A percentile compares a stretch with the other conserved stretches of the same genome.
Evolutionary conservation across 2,329 filamentous ascomycete species (phyloP).

Genomic region (Apiospora koreana): DNA sequence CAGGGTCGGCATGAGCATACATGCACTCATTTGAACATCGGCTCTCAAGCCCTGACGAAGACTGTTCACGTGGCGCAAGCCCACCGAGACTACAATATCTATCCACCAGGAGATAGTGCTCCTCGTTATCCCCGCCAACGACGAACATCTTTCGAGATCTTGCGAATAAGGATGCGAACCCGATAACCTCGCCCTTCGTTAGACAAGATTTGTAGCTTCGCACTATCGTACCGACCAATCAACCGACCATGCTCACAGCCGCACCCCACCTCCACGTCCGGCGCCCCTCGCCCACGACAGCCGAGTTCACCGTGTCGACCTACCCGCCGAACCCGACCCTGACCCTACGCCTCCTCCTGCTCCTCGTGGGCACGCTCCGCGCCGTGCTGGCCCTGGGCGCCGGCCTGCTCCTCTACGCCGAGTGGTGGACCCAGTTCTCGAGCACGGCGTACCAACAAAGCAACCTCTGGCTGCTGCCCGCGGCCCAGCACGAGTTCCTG

Average conservation of each 20-base stretch:
- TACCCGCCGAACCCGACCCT: constrained; percentile 54
- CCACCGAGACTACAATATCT: neutral
- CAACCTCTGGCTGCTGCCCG: constrained; percentile 24
- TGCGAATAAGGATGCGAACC: neutral
- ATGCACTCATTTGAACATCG: neutral
- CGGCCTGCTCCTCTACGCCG: constrained; percentile 51
- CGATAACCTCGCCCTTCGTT: neutral
- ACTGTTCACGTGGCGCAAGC: neutral
- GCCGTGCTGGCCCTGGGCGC: constrained; percentile 42
- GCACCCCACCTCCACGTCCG: constrained; percentile 61
- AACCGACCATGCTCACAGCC: constrained; percentile 59
- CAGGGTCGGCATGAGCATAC: neutral
- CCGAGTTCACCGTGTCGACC: constrained; percentile 89
- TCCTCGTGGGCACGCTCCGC: constrained; percentile 45
- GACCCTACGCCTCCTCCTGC: constrained; percentile 46
- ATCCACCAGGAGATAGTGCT: neutral
- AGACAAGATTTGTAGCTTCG: neutral
- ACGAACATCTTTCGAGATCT: neutral
- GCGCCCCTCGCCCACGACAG: constrained; percentile 82
- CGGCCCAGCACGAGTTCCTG: constrained; percentile 16
- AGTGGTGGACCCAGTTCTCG: constrained; percentile 42
- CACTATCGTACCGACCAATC: neutral
- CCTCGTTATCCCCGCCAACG: neutral
- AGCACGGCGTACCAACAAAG: constrained; percentile 15
- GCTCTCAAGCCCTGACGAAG: neutral